These are phyloP conservation scores for Nigrospora osmanthi DNA, from an alignment of 2,329 filamentous ascomycete species.

Conservation along the genomic window DNA sequence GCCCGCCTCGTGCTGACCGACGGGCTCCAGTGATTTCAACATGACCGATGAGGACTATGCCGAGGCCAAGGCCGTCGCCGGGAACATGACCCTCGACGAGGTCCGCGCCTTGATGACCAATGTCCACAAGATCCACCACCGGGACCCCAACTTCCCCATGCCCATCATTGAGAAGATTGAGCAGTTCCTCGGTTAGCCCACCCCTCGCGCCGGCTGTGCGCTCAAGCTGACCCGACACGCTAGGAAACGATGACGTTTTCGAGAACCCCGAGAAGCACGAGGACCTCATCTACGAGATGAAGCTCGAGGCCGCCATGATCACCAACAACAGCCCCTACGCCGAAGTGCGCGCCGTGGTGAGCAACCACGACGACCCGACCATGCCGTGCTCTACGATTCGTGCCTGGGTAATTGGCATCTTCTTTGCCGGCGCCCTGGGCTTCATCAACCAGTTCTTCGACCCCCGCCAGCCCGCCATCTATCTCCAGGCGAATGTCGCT, in stretches of 20 bases:
- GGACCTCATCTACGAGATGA: constrained; percentile 44
- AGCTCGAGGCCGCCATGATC: constrained; percentile 45
- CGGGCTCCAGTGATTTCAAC: not conserved
- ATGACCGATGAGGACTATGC: constrained; percentile 1
- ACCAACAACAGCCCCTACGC: constrained; percentile 50
- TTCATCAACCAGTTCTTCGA: constrained; percentile 52
- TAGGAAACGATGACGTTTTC: constrained; percentile 34
- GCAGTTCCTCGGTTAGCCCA: constrained; percentile 21
- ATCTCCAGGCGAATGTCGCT: constrained; percentile 45
- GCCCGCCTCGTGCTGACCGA: not conserved
- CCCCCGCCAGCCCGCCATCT: constrained; percentile 46
- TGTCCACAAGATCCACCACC: constrained; percentile 31
- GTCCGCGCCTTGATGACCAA: constrained; percentile 23
- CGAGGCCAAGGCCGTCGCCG: not conserved
- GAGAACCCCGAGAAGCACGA: constrained; percentile 36
- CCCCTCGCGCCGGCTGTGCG: too few relatives aligned
- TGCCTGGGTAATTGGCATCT: constrained; percentile 44
- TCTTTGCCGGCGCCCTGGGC: constrained; percentile 39
- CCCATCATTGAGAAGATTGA: constrained; percentile 30
- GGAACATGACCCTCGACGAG: not conserved
- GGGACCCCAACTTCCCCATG: constrained; percentile 34
- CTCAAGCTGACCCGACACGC: not conserved
- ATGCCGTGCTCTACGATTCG: constrained; percentile 39
- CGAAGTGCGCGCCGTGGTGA: constrained; percentile 35
- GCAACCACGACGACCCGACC: constrained; percentile 28